Base-by-base conservation (phyloP, 352 stramenopile genomes). In the Elongisporangium undulatum region DNA sequence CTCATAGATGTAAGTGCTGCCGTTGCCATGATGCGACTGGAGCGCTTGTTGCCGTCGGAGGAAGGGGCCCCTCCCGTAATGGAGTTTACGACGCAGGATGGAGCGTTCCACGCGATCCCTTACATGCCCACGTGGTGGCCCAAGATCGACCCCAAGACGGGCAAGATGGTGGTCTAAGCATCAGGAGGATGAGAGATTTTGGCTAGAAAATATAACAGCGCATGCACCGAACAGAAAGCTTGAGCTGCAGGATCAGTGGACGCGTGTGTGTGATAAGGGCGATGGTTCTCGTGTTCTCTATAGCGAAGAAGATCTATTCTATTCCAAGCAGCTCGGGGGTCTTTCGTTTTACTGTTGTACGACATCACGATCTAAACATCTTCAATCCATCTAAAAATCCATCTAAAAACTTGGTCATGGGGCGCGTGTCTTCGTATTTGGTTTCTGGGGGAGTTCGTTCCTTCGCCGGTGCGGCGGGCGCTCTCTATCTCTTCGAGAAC, bases 101-200 rank as follows among this genome's bases (percentile, higher is more conserved):
- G 82, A 49, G 66, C 69, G 3, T 92, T 90, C 61, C 67, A 86
- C 29, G 84, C 72, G 15, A 64, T 94, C 21, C 86, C 86, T 38
- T 93, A 79, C 58, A 70, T 90, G 61, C 86, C 86, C 1, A 67
- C 69, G 19, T 95, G 86, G 86, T 95, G 86, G 86, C 74, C 79
- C 20, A 13, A 67, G 29, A 49, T 95, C n/a, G 80, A 95, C 48
- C 50, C 68, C 16, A 82, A 73, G 60, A 90, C 82, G 2, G 86
- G 86, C 58, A 95, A 95, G 55, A 85, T 91, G 78, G 49, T 75
- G 57, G 29, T 93, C 15, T 89, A 74, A 63, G 20, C 9, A 19
- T 21, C 17, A 39, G 16, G 53, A 26, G 17, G 49, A 52, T 20
- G 48, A 53, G 13, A 26, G 49, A 53, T 53, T 53, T 53, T 53